phyloP scores from a whole-genome alignment of 257 asterid genomes.

The Ocimum tenuiflorum region DNA sequence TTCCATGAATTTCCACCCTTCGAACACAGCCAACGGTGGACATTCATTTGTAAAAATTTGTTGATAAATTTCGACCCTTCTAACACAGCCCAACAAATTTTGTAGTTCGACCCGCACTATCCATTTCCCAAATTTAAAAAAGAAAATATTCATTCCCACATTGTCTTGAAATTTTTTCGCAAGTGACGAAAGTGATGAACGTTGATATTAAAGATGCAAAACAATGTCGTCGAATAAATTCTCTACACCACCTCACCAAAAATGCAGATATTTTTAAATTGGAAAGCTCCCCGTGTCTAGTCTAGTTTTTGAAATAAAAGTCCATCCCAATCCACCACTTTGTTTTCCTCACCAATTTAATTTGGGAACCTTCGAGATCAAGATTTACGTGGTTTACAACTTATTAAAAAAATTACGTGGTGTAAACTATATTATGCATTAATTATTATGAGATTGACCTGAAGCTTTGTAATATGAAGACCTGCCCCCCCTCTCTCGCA shows the following conservation, averaged over 20 bases:
- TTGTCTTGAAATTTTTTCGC: no score
- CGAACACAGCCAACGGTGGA: no score
- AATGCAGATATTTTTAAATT: neutral
- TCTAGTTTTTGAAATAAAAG: neutral
- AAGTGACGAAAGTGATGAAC: no score
- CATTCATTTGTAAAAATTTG: no score
- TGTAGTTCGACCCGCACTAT: no score
- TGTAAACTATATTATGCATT: neutral
- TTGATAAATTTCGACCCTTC: no score
- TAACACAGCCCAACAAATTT: no score
- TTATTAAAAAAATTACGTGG: neutral
- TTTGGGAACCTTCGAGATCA: constrained; percentile 10
- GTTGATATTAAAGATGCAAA: no score
- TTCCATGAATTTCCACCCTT: no score
- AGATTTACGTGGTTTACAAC: neutral
- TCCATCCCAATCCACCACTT: neutral
- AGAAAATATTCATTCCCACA: no score
- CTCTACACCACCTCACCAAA: neutral
- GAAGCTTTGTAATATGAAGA: neutral
- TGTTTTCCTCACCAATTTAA: neutral
- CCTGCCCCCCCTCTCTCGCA: neutral
- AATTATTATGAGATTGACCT: constrained; percentile 14
- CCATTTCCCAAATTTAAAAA: no score
- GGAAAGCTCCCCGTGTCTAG: neutral
- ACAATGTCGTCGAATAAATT: neutral